Evolutionary conservation across 306 rosid genomes (phyloP), one percentile per base, ranked within the genome.

Genomic region (Fragaria vesca): DNA sequence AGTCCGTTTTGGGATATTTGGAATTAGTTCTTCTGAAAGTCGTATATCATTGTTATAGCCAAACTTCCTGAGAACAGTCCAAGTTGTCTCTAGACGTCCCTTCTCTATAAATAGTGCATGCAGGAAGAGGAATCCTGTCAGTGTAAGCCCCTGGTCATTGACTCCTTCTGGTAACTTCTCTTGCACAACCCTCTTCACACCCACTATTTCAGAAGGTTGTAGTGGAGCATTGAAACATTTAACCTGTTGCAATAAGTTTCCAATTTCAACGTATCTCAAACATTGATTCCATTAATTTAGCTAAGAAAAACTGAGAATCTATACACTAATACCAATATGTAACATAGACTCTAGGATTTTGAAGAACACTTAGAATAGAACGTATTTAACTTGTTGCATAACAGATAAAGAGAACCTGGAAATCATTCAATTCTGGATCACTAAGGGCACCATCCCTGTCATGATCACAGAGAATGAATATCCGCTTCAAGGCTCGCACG

Each of bases 221-320:
- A 95, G 82, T 62, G 98, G 98, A 76, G 98, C 98, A 78, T 89
- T 95, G 88, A 95, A 95, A 88, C 98, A 95, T 91, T 86, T 92
- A 79, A 95, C 98, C 97, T 95, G 91, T 83, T 10, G 78, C 30
- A 86, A 70, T 54, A 79, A 76, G 55, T 79, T 79, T 45, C 71
- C 75, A 87, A 78, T 24, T 65, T 54, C 61, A 47, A 71, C 60
- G 66, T 40, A 79, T 66, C 79, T 46, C 61, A 70, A 42, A 26
- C 1, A 28, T 43, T 58, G 28, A 63, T 24, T 40, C 45, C 20
- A 81, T 45, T 21, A 62, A 32, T 38, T 69, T 6, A 51, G 57
- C 60, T 36, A 76, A 5, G 71, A 0, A 54, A 15, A 60, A 28
- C 71, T 17, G 16, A 55, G 21, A 69, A 51, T 65, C 43, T 62